Conservation (phyloP, 169 alveolate species). For the Perkinsus marinus region DNA sequence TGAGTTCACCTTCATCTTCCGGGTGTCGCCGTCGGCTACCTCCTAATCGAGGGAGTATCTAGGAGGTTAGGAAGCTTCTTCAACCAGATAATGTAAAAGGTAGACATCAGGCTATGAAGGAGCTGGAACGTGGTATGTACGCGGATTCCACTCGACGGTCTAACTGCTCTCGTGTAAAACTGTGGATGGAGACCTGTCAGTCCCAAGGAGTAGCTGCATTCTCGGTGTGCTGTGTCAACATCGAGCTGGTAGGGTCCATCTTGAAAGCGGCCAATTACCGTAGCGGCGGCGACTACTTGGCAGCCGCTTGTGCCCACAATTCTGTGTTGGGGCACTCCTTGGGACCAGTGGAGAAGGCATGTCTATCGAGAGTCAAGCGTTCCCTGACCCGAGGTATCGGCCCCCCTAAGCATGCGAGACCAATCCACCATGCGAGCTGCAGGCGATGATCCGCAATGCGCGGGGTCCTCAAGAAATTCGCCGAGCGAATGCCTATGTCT, state of each 20-base stretch:
- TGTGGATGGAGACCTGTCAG: not conserved
- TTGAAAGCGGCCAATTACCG: not conserved
- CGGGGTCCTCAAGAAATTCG: not conserved
- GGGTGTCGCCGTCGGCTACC: no score
- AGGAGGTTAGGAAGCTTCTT: no score
- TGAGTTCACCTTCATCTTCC: no score
- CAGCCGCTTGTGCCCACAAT: not conserved
- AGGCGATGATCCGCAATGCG: not conserved
- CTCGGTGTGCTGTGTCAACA: not conserved
- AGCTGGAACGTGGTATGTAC: not conserved
- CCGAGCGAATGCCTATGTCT: not conserved
- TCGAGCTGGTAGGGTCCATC: not conserved
- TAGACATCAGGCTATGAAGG: not conserved
- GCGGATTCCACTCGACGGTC: not conserved
- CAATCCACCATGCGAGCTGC: not conserved
- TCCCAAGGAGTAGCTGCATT: not conserved
- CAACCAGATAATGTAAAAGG: no score
- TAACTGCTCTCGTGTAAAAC: not conserved
- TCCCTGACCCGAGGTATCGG: not conserved
- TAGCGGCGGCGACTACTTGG: not conserved
- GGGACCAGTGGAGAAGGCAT: not conserved
- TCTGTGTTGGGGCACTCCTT: not conserved
- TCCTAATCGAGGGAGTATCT: no score
- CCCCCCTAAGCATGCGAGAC: not conserved
- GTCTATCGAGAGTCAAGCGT: not conserved